These are phyloP conservation scores for Triticum aestivum DNA, from an alignment of 176 grass and related monocot genomes.

Conservation along the genomic window IWGSC_CS_RefSeq_v2.1 NC_057809.1:553041993-553042492, in stretches of 20 bases:
- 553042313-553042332: not conserved
- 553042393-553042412: too few species aligned
- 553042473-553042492: not conserved
- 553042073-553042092: constrained; percentile 9
- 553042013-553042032: not conserved
- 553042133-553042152: constrained; percentile 71
- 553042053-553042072: not conserved
- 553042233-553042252: constrained; percentile 18
- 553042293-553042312: not conserved
- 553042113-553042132: constrained; percentile 55
- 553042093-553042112: constrained; percentile 78
- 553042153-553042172: constrained; percentile 74
- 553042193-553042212: constrained; percentile 23
- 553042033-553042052: not conserved
- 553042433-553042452: not conserved
- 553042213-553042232: constrained; percentile 10
- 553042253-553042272: not conserved
- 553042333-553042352: not conserved
- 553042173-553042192: constrained; percentile 72
- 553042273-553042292: not conserved
- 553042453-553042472: not conserved
- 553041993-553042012: not conserved
- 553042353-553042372: not conserved
- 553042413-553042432: not conserved
- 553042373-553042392: not conserved